Percentiles rank a stretch among this genome's conserved stretches.
Conservation (phyloP, 2,329 filamentous ascomycete species). For the Pseudofabraea citricarpa region DNA sequence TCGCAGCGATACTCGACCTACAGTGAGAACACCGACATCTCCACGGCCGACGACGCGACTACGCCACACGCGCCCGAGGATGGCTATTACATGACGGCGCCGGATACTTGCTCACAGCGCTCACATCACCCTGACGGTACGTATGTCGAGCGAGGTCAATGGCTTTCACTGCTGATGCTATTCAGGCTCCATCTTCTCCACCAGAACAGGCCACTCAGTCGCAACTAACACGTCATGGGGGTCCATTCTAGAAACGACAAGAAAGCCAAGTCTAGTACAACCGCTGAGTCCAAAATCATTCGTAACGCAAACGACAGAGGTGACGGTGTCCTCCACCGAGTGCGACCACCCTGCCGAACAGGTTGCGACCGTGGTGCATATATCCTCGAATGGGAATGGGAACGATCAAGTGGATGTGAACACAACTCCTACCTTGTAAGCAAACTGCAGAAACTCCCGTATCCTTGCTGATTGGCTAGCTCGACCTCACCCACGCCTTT, state of each 20-base stretch:
- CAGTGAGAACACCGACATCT: neutral
- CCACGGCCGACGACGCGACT: neutral
- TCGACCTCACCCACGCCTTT: neutral
- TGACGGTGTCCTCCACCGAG: conserved; percentile 30
- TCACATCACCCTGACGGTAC: neutral
- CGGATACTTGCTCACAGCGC: neutral
- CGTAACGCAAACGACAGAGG: conserved; percentile 36
- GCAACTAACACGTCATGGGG: conserved; percentile 30
- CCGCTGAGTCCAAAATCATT: conserved; percentile 37
- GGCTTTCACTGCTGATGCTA: neutral
- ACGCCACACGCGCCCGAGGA: conserved; percentile 6
- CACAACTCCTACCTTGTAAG: neutral
- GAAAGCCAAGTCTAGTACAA: conserved; percentile 29
- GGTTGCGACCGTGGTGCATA: conserved; percentile 32
- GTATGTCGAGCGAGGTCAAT: neutral
- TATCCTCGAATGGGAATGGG: conserved; percentile 23
- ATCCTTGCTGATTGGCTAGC: too few species aligned
- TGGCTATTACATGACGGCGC: neutral
- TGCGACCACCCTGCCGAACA: conserved; percentile 27
- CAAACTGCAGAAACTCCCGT: neutral
- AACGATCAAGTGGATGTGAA: neutral
- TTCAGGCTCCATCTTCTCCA: conserved; percentile 40
- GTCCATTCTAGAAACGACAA: conserved; percentile 24
- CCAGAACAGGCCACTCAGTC: conserved; percentile 34
- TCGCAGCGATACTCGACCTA: neutral